Evolutionary conservation across 768 basidiomycete genomes (phyloP).

Genomic region (Auriscalpium microsporum): DNA sequence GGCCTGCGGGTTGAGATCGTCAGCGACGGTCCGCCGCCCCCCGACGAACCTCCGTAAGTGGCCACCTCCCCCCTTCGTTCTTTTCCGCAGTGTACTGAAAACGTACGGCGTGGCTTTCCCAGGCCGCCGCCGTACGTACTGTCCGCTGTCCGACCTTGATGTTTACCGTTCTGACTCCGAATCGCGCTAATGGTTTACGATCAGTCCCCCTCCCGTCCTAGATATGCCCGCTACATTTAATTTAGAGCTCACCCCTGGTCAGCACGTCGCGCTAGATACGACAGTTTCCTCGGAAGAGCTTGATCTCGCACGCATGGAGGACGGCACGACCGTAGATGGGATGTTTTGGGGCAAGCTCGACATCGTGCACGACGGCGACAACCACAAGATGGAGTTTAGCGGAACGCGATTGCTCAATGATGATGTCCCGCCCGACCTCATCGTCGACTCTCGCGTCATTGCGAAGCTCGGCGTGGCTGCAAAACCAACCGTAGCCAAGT

Average conservation of each 20-base stretch:
- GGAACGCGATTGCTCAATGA: conserved; percentile 65
- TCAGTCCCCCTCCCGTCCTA: conserved; percentile 58
- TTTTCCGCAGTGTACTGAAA: background rate
- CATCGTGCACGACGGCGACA: conserved; percentile 71
- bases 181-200: background rate
- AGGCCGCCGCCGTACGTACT: conserved; percentile 44
- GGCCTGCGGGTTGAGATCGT: conserved; percentile 82
- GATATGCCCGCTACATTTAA: conserved; percentile 86
- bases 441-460: conserved; percentile 72
- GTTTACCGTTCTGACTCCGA: no score
- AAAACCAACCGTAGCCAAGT: conserved; percentile 69
- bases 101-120: background rate
- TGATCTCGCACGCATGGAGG: conserved; percentile 89
- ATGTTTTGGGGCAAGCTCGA: conserved; percentile 84
- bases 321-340: conserved; percentile 79
- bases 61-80: background rate
- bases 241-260: conserved; percentile 71
- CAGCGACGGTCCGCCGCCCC: conserved; percentile 76
- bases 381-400: conserved; percentile 73
- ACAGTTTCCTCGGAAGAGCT: conserved; percentile 70
- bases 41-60: conserved; percentile 75
- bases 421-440: conserved; percentile 56
- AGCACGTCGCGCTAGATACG: conserved; percentile 73
- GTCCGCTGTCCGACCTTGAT: background rate
- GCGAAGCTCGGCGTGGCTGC: conserved; percentile 67